Percentiles rank a stretch among this genome's conserved stretches.
Conservation (phyloP, 352 stramenopile genomes). For the Globisporangium carolinianum region DNA sequence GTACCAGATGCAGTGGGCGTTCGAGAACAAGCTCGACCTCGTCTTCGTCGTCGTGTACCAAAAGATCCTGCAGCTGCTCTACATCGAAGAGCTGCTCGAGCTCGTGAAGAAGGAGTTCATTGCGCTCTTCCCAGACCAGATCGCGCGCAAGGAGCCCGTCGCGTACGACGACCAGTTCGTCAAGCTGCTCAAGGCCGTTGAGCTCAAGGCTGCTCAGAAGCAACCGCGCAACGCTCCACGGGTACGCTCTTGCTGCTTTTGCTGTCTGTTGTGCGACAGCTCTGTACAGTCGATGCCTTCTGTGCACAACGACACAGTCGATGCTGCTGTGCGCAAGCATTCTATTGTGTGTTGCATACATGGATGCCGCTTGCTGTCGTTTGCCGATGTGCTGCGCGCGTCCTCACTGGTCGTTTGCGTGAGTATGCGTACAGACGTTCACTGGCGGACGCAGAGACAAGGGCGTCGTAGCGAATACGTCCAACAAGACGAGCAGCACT, state of each 20-base stretch:
- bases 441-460: slow-evolving; percentile 64
- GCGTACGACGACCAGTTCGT: slow-evolving; percentile 74
- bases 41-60: slow-evolving; percentile 92
- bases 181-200: slow-evolving; percentile 69
- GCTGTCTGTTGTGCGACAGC: background rate
- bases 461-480: slow-evolving; percentile 34
- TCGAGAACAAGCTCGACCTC: slow-evolving; percentile 89
- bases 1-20: slow-evolving; percentile 89
- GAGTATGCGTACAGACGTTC: slow-evolving; percentile 27
- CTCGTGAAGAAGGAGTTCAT: slow-evolving; percentile 84
- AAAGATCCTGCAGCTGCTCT: slow-evolving; percentile 87
- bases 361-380: no score
- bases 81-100: slow-evolving; percentile 89
- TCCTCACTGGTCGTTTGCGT: background rate
- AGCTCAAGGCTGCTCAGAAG: slow-evolving; percentile 65
- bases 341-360: no score
- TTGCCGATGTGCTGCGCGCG: no score
- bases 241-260: slow-evolving; percentile 13
- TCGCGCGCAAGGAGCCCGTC: slow-evolving; percentile 64
- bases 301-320: no score
- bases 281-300: no score
- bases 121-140: slow-evolving; percentile 63
- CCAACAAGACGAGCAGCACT: slow-evolving; percentile 36
- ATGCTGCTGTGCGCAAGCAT: no score
- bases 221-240: slow-evolving; percentile 48